Evolutionary conservation across 228 moss, liverwort and hornwort genomes (phyloP).

Genomic region (Sphagnum fallax): DNA sequence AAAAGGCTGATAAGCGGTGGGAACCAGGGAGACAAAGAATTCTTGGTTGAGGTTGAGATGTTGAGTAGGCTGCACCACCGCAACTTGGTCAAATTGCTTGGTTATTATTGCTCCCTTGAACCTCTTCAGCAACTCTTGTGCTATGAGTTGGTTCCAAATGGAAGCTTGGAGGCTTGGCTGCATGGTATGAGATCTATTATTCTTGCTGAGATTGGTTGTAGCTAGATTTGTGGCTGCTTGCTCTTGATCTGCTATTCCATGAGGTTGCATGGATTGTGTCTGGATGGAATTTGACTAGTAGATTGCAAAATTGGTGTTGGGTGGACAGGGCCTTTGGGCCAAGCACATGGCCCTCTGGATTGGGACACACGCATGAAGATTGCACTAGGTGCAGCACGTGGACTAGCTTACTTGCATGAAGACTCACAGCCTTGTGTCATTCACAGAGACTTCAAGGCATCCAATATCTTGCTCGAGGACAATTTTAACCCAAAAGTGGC

Average conservation of each 20-base stretch:
- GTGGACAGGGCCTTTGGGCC: conserved; percentile 29
- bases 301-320: not conserved
- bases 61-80: conserved; percentile 52
- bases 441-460: conserved; percentile 59
- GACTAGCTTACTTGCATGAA: conserved; percentile 56
- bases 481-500: conserved; percentile 57
- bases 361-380: conserved; percentile 75
- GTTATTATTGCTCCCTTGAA: conserved; percentile 42
- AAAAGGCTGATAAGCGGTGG: conserved; percentile 56
- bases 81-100: conserved; percentile 53
- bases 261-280: too few species aligned
- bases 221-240: not conserved
- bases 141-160: conserved; percentile 59
- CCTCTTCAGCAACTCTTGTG: conserved; percentile 40
- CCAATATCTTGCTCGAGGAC: conserved; percentile 48
- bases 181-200: conserved; percentile 23
- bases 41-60: conserved; percentile 63
- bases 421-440: conserved; percentile 64
- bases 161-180: conserved; percentile 54
- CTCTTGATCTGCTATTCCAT: too few species aligned
- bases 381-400: conserved; percentile 54
- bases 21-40: conserved; percentile 54
- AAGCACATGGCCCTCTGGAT: conserved; percentile 30
- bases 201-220: not conserved
- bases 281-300: not conserved